Evolutionary conservation across 495 filamentous ascomycete species (phyloP), one percentile per base, ranked within the genome.

Genomic region (Mycothermus thermophilus): DNA sequence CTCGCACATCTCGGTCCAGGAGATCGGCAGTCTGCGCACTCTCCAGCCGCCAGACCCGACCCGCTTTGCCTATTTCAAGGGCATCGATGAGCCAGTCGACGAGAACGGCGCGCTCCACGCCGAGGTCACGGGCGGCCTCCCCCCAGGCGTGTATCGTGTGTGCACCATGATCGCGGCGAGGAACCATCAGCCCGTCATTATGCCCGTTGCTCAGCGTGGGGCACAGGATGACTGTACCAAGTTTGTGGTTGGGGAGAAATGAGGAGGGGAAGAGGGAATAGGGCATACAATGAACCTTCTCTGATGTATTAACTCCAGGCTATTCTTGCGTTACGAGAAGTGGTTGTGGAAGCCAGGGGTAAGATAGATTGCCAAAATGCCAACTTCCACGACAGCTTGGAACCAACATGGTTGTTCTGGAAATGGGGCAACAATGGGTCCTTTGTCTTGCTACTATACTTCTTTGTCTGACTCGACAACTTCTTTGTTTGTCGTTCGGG

Each of bases 1-100:
- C 48, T 69, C 66, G 24, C 72, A 77, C 47, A 58, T 78, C 23
- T 73, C 70, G 11, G 55, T 75, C 21, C 74, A 78, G 42, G 50
- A 64, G 28, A 33, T 76, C 11, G 61, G 58, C 40, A 50, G 31
- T 35, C 48, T 59, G 17, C 59, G 50, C 30, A 57, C 54, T 12
- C 43, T 35, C 5, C 31, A 15, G 3, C 57, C 63, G 19, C 57
- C 63, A 0, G 56, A 67, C 27, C 43, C 68, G 13, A 50, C 46
- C 4, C 46, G 32, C 15, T 44, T 40, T 33, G 32, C 30, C 5
- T 42, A 38, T 29, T 51, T 50, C 37, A 52, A 44, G 27, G 47
- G 43, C 1, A 43, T 54, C 14, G 43, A 49, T 25, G 45, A 51
- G 16, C 46, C 32, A 6, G 43, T 44, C 7, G 39, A 47, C n/a